Base-by-base conservation (phyloP, 768 basidiomycete genomes). In the Boletus vinaceobasis region DNA sequence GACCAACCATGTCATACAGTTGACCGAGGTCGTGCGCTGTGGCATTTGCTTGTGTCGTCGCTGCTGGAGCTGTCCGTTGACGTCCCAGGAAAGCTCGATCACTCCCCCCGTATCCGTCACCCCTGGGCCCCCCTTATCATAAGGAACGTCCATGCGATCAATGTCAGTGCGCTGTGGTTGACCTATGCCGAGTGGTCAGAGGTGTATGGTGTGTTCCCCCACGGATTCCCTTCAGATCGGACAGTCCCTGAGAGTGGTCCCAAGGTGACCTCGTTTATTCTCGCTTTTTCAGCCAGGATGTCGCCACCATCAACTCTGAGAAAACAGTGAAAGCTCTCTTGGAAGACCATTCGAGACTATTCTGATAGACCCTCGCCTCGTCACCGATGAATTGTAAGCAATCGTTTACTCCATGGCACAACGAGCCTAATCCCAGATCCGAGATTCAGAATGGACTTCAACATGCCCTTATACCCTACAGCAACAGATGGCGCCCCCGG, bases 261-360 rank as follows among this genome's bases (percentile, higher is more conserved):
- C 36, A 43, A 64, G 59, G 62, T 2, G 59, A 54, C 33, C 43
- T 64, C 5, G 39, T 64, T 11, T 58, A 58, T 38, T 45, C 49
- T 38, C 55, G 53, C 21, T 9, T 60, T 29, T 63, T 63, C 21
- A 8, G 43, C 38, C 49, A 60, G 36, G 47, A 52, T 11, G 49
- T 55, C 13, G 51, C 54, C 38, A 55, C 55, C n/a, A 57, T 60
- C 35, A 60, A 53, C 36, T 57, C 59, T 14, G 51, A 53, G 13
- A 64, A 52, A 29, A n/a, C 47, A 7, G 55, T 53, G 3, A 53
- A 51, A 35, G 53, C 49, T n/a, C 53, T 61, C 19, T 38, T 64
- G 10, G 60, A 66, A 36, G 44, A 59, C 29, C 61, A 53, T 33
- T 65, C 65, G 11, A 43, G 37, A 58, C 8, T 66, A 66, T 50